A percentile compares a stretch with the other conserved stretches of the same genome.
Conservation (phyloP, 768 basidiomycete genomes). For the Sarcodon aspratus region DNA sequence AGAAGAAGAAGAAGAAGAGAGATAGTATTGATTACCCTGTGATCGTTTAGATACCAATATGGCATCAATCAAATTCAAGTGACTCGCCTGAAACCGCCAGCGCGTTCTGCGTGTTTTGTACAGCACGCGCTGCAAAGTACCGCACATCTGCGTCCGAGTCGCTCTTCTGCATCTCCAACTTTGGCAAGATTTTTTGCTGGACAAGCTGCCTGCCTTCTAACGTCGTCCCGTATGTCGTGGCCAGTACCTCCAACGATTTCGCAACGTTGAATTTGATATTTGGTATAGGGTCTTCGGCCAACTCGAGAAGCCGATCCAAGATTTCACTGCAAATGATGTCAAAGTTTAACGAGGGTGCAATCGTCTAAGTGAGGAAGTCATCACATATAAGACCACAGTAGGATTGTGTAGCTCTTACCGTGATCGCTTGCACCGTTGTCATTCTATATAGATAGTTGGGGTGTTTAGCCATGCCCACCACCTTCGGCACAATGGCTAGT, state of each 20-base stretch:
- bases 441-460: slow-evolving; percentile 96
- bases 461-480: slow-evolving; percentile 93
- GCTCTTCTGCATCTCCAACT: slow-evolving; percentile 74
- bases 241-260: slow-evolving; percentile 86
- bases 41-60: no score
- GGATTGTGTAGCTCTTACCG: slow-evolving; percentile 37
- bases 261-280: slow-evolving; percentile 99
- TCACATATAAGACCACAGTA: background rate
- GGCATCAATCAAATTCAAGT: no score
- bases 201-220: slow-evolving; percentile 69
- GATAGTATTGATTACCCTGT: no score
- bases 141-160: slow-evolving; percentile 95
- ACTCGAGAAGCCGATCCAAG: slow-evolving; percentile 69
- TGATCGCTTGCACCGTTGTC: slow-evolving; percentile 98
- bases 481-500: slow-evolving; percentile 88
- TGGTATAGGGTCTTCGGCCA: slow-evolving; percentile 87
- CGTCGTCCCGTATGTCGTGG: slow-evolving; percentile 48
- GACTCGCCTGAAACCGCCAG: slow-evolving; percentile 25
- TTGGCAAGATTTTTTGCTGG: slow-evolving; percentile 62
- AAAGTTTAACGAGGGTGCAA: slow-evolving; percentile 78
- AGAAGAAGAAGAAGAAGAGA: no score
- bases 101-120: slow-evolving; percentile 39
- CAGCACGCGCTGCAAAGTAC: slow-evolving; percentile 80
- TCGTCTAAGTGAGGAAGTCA: slow-evolving; percentile 47
- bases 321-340: slow-evolving; percentile 80